phyloP scores from a whole-genome alignment of 768 basidiomycete genomes.

The Hericium alpestre region DNA sequence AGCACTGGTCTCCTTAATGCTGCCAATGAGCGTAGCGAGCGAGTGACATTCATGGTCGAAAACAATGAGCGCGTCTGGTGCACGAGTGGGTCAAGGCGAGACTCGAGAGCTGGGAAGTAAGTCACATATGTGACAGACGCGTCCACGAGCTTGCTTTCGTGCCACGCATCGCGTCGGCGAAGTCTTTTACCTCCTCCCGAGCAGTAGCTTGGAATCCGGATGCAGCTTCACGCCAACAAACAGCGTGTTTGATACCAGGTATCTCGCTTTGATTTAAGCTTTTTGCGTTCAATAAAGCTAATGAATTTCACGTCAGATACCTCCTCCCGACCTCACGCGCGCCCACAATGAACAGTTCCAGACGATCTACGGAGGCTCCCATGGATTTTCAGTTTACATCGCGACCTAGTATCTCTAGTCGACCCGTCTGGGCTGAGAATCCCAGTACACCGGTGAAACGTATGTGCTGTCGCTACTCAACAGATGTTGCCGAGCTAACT shows the following conservation, averaged over 20 bases:
- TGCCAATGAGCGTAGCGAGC: conserved; percentile 16
- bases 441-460: conserved; percentile 59
- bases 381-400: conserved; percentile 88
- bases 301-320: too few relatives aligned
- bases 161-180: neutral
- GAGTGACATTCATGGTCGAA: conserved; percentile 16
- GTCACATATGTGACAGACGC: conserved; percentile 6
- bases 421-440: conserved; percentile 45
- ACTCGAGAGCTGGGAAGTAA: too few relatives aligned
- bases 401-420: conserved; percentile 39
- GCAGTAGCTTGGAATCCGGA: too few relatives aligned
- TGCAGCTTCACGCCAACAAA: too few relatives aligned
- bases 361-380: conserved; percentile 67
- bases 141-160: conserved; percentile 2
- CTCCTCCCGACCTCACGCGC: too few relatives aligned
- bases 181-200: too few relatives aligned
- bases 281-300: too few relatives aligned
- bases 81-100: neutral
- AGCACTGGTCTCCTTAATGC: neutral
- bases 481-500: conserved; percentile 24
- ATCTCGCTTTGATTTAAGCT: too few relatives aligned
- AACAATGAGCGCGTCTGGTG: neutral
- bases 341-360: conserved; percentile 4
- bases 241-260: too few relatives aligned
- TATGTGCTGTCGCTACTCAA: conserved; percentile 24